A percentile compares a stretch with the other conserved stretches of the same genome.
phyloP scores from a whole-genome alignment of 805 yeast genomes.

The Starmera dryadoides region DNA sequence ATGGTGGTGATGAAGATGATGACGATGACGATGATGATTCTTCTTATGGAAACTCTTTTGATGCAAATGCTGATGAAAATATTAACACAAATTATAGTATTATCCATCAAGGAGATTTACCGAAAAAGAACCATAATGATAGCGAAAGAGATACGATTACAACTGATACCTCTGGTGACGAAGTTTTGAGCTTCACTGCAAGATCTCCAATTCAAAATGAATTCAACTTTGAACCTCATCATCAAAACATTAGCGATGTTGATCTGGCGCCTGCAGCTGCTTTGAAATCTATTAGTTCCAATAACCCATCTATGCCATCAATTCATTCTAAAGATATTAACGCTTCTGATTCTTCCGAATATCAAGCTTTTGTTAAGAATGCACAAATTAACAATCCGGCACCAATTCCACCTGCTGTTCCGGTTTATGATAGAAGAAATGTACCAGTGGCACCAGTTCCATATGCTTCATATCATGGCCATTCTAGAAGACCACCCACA shows the following conservation, averaged over 20 bases:
- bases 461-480: slow-evolving; percentile 11
- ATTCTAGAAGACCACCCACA: slow-evolving; percentile 31
- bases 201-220: slow-evolving; percentile 25
- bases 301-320: background rate
- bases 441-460: slow-evolving; percentile 25
- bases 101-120: slow-evolving; percentile 7
- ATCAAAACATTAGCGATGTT: slow-evolving; percentile 11
- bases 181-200: slow-evolving; percentile 25
- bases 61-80: slow-evolving; percentile 3
- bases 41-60: slow-evolving; percentile 6
- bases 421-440: slow-evolving; percentile 32
- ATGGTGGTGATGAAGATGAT: slow-evolving; percentile 16
- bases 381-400: slow-evolving; percentile 2
- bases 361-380: background rate
- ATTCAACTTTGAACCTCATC: slow-evolving; percentile 13
- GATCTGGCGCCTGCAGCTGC: background rate
- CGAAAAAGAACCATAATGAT: background rate
- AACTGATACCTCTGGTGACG: slow-evolving; percentile 16
- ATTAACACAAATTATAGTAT: slow-evolving; percentile 9
- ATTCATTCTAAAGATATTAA: background rate
- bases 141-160: background rate
- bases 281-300: background rate
- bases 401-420: slow-evolving; percentile 2
- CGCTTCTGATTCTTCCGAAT: background rate
- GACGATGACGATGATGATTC: slow-evolving; percentile 1